Evolutionary conservation across 192 early-diverging fungal genomes (phyloP), one percentile per base, ranked within the genome.

Genomic region (Backusella parvicylindrica): DNA sequence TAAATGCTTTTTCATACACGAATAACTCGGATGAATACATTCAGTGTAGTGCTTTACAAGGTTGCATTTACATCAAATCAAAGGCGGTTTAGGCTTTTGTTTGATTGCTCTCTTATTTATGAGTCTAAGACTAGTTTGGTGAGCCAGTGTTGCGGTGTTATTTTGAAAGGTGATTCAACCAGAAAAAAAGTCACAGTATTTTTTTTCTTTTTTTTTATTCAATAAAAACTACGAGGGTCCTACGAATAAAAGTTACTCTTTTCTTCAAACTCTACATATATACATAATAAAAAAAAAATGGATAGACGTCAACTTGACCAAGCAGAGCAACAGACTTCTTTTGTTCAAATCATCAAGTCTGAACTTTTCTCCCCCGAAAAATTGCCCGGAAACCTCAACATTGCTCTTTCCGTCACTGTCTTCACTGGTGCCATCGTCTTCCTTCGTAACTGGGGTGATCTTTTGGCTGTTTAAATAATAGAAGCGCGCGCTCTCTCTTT

Each of bases 311-410:
- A 77, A 77, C 53, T 77, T 21, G 60, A 73, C 72, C 76, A 77
- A 72, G 66, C 23, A 30, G 38, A 72, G 23, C 38, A 72, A 72
- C 23, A 38, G 15, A 50, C 64, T 28, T 67, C 70, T 16, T 79
- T 79, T 23, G n/a, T 68, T 3, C 72, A 73, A 64, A 33, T 72
- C 13, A 64, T 81, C 72, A 77, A 77, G n/a, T 35, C 65, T 11
- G 84, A 85, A 79, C 76, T 88, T 64, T 83, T 84, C 70, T 83
- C 84, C n/a, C 82, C 86, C 63, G 86, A 88, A 66, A 85, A 88
- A 75, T 80, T 84, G 28, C 76, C 76, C 32, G 86, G 84, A 43
- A 88, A 85, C 73, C 83, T 84, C 77, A 84, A 80, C 65, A 85
- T 88, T 68, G 86, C 86, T 31, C 76, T 88, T 74, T 88, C 86